A percentile compares a stretch with the other conserved stretches of the same genome.
phyloP scores from a whole-genome alignment of 345 rosid species.

The Dipteronia sinensis region DNA sequence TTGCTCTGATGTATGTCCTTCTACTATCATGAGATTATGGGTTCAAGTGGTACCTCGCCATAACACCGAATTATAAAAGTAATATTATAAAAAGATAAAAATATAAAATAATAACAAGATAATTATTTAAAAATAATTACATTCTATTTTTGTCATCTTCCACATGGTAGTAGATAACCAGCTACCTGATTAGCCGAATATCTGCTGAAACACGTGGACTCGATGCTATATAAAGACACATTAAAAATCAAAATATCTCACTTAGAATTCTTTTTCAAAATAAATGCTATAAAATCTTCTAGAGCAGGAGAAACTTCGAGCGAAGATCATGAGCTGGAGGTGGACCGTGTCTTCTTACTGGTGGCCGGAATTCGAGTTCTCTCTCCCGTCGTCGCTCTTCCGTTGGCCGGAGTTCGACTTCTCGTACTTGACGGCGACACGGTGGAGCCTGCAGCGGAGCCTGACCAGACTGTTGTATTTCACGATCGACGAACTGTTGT shows the following conservation, averaged over 20 bases:
- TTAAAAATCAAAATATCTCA: conserved; percentile 3
- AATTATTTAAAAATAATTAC: too few relatives aligned
- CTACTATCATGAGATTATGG: too few relatives aligned
- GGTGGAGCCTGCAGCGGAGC: conserved; percentile 17
- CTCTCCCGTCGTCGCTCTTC: conserved; percentile 28
- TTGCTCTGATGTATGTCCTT: too few relatives aligned
- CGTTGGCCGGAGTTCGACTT: conserved; percentile 68
- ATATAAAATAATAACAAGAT: too few relatives aligned
- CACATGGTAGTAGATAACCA: not conserved
- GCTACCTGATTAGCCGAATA: not conserved
- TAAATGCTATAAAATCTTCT: not conserved
- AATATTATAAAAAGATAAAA: too few relatives aligned
- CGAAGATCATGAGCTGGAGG: conserved; percentile 21
- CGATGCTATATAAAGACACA: too few relatives aligned
- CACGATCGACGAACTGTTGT: conserved; percentile 62
- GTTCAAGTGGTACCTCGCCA: too few relatives aligned
- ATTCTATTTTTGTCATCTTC: too few relatives aligned
- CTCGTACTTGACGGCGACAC: not conserved
- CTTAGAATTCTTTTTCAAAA: not conserved
- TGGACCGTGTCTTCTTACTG: conserved; percentile 27
- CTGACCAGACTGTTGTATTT: conserved; percentile 36
- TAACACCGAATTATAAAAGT: too few relatives aligned
- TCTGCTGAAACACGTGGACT: conserved; percentile 10
- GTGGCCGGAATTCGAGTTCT: conserved; percentile 67
- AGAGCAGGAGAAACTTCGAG: not conserved